Conservation (phyloP, 768 basidiomycete species). For the Hemileccinum impolitum region DNA sequence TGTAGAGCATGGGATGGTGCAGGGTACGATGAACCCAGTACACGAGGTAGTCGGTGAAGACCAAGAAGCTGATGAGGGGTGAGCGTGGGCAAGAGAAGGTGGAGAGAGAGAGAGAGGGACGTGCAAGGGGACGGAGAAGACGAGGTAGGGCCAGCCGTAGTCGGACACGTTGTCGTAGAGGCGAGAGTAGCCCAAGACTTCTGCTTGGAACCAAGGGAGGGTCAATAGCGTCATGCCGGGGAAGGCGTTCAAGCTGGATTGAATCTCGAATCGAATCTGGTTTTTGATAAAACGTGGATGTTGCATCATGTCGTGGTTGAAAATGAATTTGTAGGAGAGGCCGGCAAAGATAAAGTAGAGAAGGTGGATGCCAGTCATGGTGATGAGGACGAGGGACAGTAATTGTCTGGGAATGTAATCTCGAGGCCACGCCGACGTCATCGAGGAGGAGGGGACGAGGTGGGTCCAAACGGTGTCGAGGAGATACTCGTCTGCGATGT, state of each 20-base stretch:
- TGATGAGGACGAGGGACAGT: constrained; percentile 66
- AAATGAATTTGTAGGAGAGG: constrained; percentile 79
- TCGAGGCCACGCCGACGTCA: constrained; percentile 76
- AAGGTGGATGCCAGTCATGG: constrained; percentile 74
- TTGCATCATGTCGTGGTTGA: constrained; percentile 93
- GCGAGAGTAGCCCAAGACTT: constrained; percentile 80
- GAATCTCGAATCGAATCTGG: constrained; percentile 82
- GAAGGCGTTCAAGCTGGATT: constrained; percentile 68
- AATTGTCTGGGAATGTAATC: constrained; percentile 79
- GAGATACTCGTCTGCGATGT: constrained; percentile 62
- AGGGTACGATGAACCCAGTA: constrained; percentile 96
- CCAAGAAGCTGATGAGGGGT: constrained; percentile 52
- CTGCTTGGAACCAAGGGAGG: constrained; percentile 90
- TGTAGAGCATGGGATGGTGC: constrained; percentile 86
- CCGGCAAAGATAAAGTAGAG: constrained; percentile 91
- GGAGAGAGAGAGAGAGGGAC: constrained; percentile 32
- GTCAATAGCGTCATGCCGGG: constrained; percentile 82
- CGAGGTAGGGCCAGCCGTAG: constrained; percentile 73
- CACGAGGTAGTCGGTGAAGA: constrained; percentile 90
- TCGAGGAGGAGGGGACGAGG: constrained; percentile 63
- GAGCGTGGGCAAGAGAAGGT: not conserved
- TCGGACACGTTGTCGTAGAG: constrained; percentile 78
- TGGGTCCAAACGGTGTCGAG: constrained; percentile 80
- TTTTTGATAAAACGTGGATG: constrained; percentile 93
- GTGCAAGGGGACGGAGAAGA: constrained; percentile 67